Evolutionary conservation across 495 filamentous ascomycete species (phyloP).

Genomic region (Xylaria venustula): DNA sequence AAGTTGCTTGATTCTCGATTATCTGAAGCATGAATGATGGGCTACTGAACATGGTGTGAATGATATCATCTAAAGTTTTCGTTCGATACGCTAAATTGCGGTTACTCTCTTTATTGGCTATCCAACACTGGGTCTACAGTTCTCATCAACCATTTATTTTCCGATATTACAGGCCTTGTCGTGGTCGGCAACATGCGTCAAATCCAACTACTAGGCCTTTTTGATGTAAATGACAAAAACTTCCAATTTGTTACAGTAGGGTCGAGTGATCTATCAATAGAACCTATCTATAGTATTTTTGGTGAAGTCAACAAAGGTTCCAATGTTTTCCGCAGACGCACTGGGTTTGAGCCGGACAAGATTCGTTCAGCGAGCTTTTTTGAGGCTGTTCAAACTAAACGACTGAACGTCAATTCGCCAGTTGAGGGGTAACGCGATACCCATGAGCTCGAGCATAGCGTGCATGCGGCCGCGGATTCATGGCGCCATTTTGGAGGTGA

Average conservation of each 20-base stretch:
- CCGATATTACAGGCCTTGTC: neutral
- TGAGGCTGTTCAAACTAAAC: neutral
- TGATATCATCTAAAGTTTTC: no score
- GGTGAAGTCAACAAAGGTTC: neutral
- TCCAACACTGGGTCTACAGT: slow-evolving; percentile 1
- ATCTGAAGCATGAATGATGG: no score
- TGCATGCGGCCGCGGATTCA: neutral
- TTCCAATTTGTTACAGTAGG: no score
- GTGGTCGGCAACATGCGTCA: neutral
- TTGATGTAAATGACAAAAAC: no score
- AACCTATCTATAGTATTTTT: neutral
- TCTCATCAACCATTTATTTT: slow-evolving; percentile 5
- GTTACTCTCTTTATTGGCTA: no score
- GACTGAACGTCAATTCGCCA: no score
- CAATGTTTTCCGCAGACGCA: neutral
- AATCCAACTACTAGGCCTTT: neutral
- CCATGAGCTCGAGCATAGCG: neutral
- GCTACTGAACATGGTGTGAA: no score
- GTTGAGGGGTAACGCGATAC: neutral
- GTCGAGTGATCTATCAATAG: no score
- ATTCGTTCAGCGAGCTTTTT: neutral
- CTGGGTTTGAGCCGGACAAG: neutral
- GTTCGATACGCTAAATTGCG: no score
- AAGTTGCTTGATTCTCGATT: no score
- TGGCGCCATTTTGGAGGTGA: neutral